Evolutionary conservation across 2,329 filamentous ascomycete species (phyloP).

Genomic region (Colletotrichum abscissum): DNA sequence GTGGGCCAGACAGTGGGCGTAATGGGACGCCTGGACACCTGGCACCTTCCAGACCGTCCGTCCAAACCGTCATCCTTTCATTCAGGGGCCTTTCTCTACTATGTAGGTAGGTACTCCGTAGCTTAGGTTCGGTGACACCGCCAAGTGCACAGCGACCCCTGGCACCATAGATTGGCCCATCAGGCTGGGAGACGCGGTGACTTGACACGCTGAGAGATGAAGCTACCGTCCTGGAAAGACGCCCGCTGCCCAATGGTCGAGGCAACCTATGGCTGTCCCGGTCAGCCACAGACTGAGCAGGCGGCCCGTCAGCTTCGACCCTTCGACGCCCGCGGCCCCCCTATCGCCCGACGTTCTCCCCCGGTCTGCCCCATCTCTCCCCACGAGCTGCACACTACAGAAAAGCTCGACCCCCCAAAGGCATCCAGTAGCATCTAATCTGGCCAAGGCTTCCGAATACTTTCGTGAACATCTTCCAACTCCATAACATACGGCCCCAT

Average conservation of each 20-base stretch:
- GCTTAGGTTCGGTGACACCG: not conserved
- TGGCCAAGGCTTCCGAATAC: conserved; percentile 32
- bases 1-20: not conserved
- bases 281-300: not conserved
- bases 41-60: not conserved
- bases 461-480: conserved; percentile 24
- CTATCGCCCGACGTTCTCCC: conserved; percentile 31
- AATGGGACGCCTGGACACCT: not conserved
- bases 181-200: not conserved
- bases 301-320: conserved; percentile 28
- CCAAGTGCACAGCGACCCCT: not conserved
- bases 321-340: conserved; percentile 25
- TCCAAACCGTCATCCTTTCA: not conserved
- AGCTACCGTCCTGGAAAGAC: not conserved
- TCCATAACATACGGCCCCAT: not conserved
- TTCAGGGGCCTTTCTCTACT: not conserved
- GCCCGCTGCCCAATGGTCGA: not conserved
- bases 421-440: conserved; percentile 17
- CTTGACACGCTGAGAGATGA: not conserved
- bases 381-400: conserved; percentile 36
- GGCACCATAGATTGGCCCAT: not conserved
- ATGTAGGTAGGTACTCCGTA: too few species aligned
- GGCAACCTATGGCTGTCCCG: not conserved
- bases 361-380: conserved; percentile 32
- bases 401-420: conserved; percentile 36